Percentiles rank a stretch among this genome's conserved stretches.
Evolutionary conservation across 805 yeast species (phyloP).

Genomic region (Candida awuae): DNA sequence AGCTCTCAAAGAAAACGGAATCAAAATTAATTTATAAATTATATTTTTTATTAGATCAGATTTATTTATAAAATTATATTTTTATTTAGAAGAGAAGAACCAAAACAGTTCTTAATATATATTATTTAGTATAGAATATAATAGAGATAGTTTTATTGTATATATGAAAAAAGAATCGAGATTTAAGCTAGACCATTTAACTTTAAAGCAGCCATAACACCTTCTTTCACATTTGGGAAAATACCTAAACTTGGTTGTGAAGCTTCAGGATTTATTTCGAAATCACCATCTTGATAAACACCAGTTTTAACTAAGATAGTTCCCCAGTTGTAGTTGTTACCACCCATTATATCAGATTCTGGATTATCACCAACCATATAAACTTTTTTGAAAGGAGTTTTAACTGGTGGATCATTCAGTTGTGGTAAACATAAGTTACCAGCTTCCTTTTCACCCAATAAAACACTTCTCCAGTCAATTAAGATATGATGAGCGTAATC

Average conservation of each 20-base stretch:
- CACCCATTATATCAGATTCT: slow-evolving; percentile 86
- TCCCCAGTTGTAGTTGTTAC: slow-evolving; percentile 81
- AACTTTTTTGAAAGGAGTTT: slow-evolving; percentile 48
- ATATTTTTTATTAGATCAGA: too few species aligned
- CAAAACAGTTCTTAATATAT: too few species aligned
- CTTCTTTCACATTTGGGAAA: slow-evolving; percentile 40
- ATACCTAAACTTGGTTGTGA: slow-evolving; percentile 45
- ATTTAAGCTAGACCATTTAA: slow-evolving; percentile 14
- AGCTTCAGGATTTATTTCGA: slow-evolving; percentile 21
- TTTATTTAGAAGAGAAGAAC: too few species aligned
- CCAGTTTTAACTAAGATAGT: slow-evolving; percentile 82
- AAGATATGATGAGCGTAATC: slow-evolving; percentile 74
- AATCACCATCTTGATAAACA: slow-evolving; percentile 63
- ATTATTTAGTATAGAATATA: too few species aligned
- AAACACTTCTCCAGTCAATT: slow-evolving; percentile 42
- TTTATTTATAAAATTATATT: not conserved
- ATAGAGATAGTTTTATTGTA: not conserved
- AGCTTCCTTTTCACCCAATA: slow-evolving; percentile 16
- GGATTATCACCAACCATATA: slow-evolving; percentile 98
- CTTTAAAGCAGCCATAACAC: slow-evolving; percentile 28
- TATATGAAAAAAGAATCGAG: not conserved
- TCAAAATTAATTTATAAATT: not conserved
- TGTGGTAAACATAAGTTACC: slow-evolving; percentile 32
- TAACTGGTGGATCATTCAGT: slow-evolving; percentile 33
- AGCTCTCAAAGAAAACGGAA: slow-evolving; percentile 14